A percentile compares a stretch with the other conserved stretches of the same genome.
Evolutionary conservation across 345 rosid genomes (phyloP).

Genomic region (Eutrema yunnanense): DNA sequence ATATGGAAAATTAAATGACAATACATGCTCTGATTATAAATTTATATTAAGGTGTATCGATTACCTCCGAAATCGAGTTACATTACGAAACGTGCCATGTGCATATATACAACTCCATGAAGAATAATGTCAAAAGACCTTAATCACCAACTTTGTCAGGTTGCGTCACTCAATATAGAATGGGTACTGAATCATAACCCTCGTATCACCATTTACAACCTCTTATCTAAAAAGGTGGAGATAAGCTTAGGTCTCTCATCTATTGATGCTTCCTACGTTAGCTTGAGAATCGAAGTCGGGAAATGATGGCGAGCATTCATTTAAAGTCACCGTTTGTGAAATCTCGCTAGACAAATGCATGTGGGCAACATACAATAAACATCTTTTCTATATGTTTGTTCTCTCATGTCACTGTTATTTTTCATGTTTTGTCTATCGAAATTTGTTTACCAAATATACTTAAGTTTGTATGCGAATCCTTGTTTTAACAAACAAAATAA

Average conservation of each 20-base stretch:
- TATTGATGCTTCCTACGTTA: not conserved
- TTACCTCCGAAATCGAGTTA: not conserved
- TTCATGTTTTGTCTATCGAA: not conserved
- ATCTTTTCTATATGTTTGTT: not conserved
- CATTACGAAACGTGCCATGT: not conserved
- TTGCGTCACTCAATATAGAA: not conserved
- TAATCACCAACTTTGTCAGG: not conserved
- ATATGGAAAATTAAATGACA: too few relatives aligned
- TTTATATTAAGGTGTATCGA: too few relatives aligned
- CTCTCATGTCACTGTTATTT: not conserved
- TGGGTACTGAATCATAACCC: not conserved
- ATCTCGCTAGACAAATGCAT: not conserved
- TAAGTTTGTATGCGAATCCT: not conserved
- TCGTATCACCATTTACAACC: not conserved
- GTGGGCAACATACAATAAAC: not conserved
- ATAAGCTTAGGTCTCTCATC: not conserved
- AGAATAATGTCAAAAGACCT: not conserved
- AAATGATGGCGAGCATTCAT: not conserved
- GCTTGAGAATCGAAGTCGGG: not conserved
- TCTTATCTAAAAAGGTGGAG: not conserved
- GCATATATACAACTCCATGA: not conserved
- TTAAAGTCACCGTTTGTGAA: not conserved
- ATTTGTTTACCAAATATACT: not conserved
- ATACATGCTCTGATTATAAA: too few relatives aligned
- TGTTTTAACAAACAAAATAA: not conserved